Evolutionary conservation across 768 basidiomycete genomes (phyloP), one percentile per base, ranked within the genome.

Genomic region (Scleroderma citrinum): DNA sequence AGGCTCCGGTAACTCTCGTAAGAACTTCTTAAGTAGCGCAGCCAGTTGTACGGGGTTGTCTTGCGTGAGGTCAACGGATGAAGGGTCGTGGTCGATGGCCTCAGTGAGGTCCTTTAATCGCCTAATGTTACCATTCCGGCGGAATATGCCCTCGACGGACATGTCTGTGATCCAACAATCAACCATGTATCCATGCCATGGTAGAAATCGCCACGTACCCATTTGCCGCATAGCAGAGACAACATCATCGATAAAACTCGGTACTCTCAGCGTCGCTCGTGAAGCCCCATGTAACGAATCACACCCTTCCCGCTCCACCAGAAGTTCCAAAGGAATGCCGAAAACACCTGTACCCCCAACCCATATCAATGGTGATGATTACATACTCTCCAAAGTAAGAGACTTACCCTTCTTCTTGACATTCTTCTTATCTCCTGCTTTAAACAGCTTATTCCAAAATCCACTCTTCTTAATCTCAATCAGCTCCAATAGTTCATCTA

Each of bases 191-290:
- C 30, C 34, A 24, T 8, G 42, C 38, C 24, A 44, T 24, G 46
- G 30, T 31, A 41, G 37, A 53, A 19, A 51, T 46, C 24, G 17
- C 32, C 31, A 47, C 86, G 55, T 49, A 96, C 95, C 95, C 96
- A 98, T 98, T 66, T 97, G 94, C 62, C 88, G 78, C 96, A 99
- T 98, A 11, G 96, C 93, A 44, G 92, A 95, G 40, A 99, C 82
- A 51, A 96, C 91, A 61, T 99, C 96, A 65, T 99, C 96, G 49
- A 99, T 90, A 65, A 99, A 97, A 66, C 92, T 97, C 13, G 96
- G 96, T 19, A 99, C 85, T 56, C 91, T 77, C 54, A 99, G 61
- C 7, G 91, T 81, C 31, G 80, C 83, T 31, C 88, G 80, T 6
- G 92, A 90, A 20, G 91, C 89, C 17, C 95, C 96, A 46, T 90